Conservation (phyloP, 805 yeast species). For the Zygotorulaspora chibaensis region DNA sequence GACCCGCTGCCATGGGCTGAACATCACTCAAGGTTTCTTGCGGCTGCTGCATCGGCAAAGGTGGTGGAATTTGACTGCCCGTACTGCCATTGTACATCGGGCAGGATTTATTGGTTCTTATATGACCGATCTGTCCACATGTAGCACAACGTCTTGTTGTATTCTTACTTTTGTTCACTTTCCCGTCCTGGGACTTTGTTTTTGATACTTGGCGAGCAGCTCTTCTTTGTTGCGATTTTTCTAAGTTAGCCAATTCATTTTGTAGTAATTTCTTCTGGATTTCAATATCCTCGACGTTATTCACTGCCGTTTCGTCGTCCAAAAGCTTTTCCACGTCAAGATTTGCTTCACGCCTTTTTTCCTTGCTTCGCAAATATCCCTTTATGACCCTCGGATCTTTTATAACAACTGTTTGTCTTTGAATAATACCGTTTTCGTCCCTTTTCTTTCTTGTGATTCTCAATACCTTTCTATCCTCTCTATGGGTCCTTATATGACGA, state of each 20-base stretch:
- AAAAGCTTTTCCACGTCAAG: conserved; percentile 50
- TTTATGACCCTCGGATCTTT: conserved; percentile 83
- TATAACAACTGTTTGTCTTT: conserved; percentile 70
- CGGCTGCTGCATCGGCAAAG: conserved; percentile 12
- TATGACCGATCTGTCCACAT: conserved; percentile 94
- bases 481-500: conserved; percentile 24
- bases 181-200: conserved; percentile 31
- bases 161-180: conserved; percentile 32
- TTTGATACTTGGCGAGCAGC: conserved; percentile 52
- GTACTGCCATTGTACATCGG: conserved; percentile 66
- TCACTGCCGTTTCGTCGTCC: conserved; percentile 34
- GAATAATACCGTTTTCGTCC: conserved; percentile 82
- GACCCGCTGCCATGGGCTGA: neutral
- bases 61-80: neutral
- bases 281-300: conserved; percentile 78
- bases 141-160: conserved; percentile 81
- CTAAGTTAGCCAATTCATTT: conserved; percentile 77
- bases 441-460: conserved; percentile 73
- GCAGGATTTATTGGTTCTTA: conserved; percentile 82
- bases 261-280: conserved; percentile 72
- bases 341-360: conserved; percentile 55
- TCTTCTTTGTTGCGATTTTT: conserved; percentile 68
- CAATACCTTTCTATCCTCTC: conserved; percentile 41
- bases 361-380: conserved; percentile 72
- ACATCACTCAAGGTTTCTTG: neutral